Evolutionary conservation across 2,329 filamentous ascomycete genomes (phyloP), one percentile per base, ranked within the genome.

Genomic region (Cytospora leucostoma): DNA sequence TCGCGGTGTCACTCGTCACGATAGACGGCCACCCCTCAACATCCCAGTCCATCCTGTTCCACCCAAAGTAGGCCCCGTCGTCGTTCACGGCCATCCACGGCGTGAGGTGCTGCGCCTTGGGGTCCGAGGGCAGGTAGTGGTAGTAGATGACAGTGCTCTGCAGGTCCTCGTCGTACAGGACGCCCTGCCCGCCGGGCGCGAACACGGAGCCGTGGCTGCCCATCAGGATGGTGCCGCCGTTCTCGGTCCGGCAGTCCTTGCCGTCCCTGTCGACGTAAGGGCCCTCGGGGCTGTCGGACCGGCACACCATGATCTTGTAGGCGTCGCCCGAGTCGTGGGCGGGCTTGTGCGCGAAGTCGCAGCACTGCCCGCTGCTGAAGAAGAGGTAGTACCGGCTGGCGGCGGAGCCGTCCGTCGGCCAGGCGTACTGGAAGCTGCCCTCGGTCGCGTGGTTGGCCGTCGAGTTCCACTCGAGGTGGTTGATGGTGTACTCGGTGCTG

Each of bases 281-380:
- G 1, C 83, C 77, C 1, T 78, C 83, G 0, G 80, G 76, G 4
- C 73, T 76, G 1, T 73, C 78, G 0, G 80, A 83, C 40, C 85
- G 76, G 72, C 86, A 88, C 38, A 86, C 84, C 70, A 81, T 82
- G 69, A 88, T 84, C 68, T 82, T 82, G 70, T 89, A 89, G 71
- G 88, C 87, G n/a, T 77, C 75, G 1, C 86, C 86, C 1, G 75
- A 61, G 0, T 84, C 79, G 0, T 85, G 84, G 15, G 17, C 34
- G 15, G 40, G 49, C 58, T 69, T 74, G 44, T 68, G 74, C 0
- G 70, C 72, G 65, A 83, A 86, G 4, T 75, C 77, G 62, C 87
- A 89, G 75, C 86, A 89, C 19, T 77, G 76, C 1, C 87, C 87
- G 2, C 74, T 76, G 7, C 81, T 85, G 70, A 81, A 87, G 71